Evolutionary conservation across 345 rosid genomes (phyloP).

Genomic region (Odontarrhena argentea): DNA sequence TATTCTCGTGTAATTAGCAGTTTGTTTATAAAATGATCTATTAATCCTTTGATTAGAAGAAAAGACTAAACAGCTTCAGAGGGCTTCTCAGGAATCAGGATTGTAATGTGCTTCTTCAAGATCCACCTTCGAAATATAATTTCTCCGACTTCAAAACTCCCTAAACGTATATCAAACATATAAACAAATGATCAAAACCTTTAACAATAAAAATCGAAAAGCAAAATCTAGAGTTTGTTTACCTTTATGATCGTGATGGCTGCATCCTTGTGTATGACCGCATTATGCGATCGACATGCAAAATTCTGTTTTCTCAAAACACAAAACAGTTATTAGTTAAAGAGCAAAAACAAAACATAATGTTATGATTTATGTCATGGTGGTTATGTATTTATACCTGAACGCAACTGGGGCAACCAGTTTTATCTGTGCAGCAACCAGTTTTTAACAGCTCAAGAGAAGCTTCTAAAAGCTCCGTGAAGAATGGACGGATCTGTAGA

Average conservation of each 20-base stretch:
- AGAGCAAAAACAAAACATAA: neutral
- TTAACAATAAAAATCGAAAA: neutral
- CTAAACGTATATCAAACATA: conserved; percentile 39
- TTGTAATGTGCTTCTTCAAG: conserved; percentile 12
- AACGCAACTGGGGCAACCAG: conserved; percentile 84
- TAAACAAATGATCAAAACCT: neutral
- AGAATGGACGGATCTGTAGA: conserved; percentile 67
- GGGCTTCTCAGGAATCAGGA: neutral
- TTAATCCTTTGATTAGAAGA: neutral
- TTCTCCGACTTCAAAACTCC: conserved; percentile 71
- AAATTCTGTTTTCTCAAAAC: conserved; percentile 48
- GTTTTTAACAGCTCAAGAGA: conserved; percentile 72
- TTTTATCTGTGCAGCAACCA: conserved; percentile 61
- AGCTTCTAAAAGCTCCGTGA: conserved; percentile 65
- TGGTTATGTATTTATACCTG: conserved; percentile 49
- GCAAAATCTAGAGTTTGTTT: neutral
- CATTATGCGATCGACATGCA: conserved; percentile 74
- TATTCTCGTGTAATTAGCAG: neutral
- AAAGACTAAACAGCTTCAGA: neutral
- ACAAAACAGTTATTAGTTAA: neutral
- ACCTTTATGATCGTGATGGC: conserved; percentile 81
- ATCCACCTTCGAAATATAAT: conserved; percentile 46
- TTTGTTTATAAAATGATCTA: neutral
- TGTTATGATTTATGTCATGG: neutral
- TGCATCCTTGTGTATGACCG: conserved; percentile 75